Base-by-base conservation (phyloP, 2,329 filamentous ascomycete genomes). In the Sporothrix globosa region DNA sequence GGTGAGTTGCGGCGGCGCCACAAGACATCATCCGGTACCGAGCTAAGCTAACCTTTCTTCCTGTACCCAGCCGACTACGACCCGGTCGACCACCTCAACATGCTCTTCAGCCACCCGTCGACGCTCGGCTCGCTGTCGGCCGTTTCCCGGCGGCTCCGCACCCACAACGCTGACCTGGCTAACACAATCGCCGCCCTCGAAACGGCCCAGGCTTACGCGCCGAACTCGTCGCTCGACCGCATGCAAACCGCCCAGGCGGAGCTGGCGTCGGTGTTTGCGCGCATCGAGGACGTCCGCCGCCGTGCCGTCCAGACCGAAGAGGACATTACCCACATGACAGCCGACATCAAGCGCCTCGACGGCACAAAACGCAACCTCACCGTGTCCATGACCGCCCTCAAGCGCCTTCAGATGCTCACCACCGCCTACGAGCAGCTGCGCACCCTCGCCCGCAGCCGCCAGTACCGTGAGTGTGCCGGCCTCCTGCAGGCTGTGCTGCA, bases 371-470 rank as follows among this genome's bases (percentile, higher is more conserved):
- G 91, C 80, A 99, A 99, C 81, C 85, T 99, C 73, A 97, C 96
- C 11, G 86, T 97, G 69, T 97, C 93, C 74, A 99, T 99, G 96
- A 99, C 96, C 56, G 95, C 95, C 27, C 84, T 99, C 77, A 99
- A 99, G 83, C 87, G 96, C 61, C 85, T 99, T 76, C 96, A 99
- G 84, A 99, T 99, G 96, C 83, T 99, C 78, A 98, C 96, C 5
- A 98, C 96, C 3, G 96, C 96, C n/a, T 99, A 98, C 81, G 96
- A 98, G 78, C 96, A 99, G 82, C 85, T 99, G 71, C 88, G 92
- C 71, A 92, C 89, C 2, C 84, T 97, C 74, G 91, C 92, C 74
- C 92, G 92, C 80, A 91, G 91, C 48, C 86, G 95, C 70, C 96
- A 99, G 80, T 99, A 99, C 79, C 86, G 92, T 74, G 96, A 99